phyloP scores from a whole-genome alignment of 139 green algal genomes.

The Coccomyxa sp. region DNA sequence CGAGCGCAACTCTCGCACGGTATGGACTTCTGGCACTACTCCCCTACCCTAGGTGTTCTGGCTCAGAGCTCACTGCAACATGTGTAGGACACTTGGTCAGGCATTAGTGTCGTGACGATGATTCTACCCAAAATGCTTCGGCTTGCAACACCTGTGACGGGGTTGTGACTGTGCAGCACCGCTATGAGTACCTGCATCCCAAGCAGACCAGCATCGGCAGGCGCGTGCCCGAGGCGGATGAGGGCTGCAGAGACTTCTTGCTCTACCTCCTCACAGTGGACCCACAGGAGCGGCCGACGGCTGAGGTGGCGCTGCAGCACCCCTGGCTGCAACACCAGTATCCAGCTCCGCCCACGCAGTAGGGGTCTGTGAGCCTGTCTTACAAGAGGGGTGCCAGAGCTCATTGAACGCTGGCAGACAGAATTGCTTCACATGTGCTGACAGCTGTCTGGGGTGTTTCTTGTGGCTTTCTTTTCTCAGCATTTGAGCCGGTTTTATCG shows the following conservation, averaged over 20 bases:
- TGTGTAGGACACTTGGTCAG: background rate
- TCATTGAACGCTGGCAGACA: no score
- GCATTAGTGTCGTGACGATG: background rate
- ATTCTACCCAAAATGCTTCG: background rate
- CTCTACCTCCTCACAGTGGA: no score
- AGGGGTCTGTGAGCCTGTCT: no score
- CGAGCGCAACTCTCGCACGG: conserved; percentile 46
- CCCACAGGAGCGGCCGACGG: no score
- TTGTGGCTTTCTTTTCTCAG: no score
- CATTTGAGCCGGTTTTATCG: no score
- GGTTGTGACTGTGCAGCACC: conserved; percentile 17
- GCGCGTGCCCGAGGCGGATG: conserved; percentile 57
- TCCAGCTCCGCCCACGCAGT: no score
- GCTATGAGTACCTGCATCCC: conserved; percentile 65
- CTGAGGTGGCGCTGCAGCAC: no score
- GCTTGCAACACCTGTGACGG: background rate
- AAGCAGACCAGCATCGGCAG: conserved; percentile 58
- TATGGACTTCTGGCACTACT: conserved; percentile 5
- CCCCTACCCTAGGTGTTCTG: background rate
- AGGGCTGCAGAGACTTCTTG: conserved; percentile 58
- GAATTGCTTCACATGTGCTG: no score
- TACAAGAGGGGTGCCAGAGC: no score
- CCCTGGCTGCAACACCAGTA: no score
- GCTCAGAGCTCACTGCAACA: background rate
- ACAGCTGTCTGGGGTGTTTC: no score